A percentile compares a stretch with the other conserved stretches of the same genome.
Conservation (phyloP, 148 eudicot species). For the Silene conica region DNA sequence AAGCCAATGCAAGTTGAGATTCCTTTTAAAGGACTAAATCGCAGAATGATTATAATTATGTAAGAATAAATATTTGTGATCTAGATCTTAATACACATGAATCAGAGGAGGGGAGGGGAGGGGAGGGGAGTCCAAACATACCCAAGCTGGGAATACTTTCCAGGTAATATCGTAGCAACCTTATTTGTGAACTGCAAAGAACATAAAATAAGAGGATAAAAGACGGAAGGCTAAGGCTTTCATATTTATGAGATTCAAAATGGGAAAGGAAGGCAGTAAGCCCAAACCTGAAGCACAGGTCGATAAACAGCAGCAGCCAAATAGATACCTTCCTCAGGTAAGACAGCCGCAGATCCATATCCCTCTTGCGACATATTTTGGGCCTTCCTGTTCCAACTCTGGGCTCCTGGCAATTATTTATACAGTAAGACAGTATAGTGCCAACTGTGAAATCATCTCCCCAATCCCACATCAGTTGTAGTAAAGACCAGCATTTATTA, state of each 20-base stretch:
- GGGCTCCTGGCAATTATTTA: conserved; percentile 25
- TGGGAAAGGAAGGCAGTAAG: not conserved
- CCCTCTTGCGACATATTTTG: conserved; percentile 83
- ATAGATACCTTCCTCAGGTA: conserved; percentile 96
- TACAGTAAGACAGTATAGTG: not conserved
- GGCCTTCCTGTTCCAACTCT: conserved; percentile 79
- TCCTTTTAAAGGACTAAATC: not conserved
- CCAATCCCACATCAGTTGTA: not conserved
- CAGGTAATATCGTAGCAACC: conserved; percentile 76
- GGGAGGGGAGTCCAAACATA: conserved; percentile 34
- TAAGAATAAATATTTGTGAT: not conserved
- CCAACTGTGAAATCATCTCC: not conserved
- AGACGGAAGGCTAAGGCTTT: not conserved
- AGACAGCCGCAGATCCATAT: conserved; percentile 89
- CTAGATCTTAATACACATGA: not conserved
- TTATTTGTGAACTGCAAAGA: conserved; percentile 87
- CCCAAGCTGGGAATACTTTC: conserved; percentile 88
- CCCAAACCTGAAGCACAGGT: conserved; percentile 86
- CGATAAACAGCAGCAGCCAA: conserved; percentile 95
- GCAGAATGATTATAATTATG: not conserved
- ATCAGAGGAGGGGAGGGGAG: not conserved
- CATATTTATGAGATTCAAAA: not conserved
- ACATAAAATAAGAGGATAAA: conserved; percentile 14
- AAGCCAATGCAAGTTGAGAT: not conserved
- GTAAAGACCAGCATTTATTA: not conserved